phyloP scores from a whole-genome alignment of 305 asterid species.

The Fraxinus sp. region DNA sequence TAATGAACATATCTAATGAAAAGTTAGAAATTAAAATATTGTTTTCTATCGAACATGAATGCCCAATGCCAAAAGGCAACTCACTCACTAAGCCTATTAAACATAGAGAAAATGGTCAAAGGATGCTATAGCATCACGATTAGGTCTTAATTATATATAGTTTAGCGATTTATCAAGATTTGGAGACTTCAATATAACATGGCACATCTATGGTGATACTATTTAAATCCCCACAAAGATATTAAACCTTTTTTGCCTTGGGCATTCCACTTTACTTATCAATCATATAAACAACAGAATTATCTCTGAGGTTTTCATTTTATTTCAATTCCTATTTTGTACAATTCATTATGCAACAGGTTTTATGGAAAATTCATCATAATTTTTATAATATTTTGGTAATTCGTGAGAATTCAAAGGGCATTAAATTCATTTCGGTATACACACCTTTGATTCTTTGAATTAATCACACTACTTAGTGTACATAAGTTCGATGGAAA shows the following conservation, averaged over 20 bases:
- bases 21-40: not conserved
- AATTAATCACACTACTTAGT: not conserved
- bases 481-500: not conserved
- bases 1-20: not conserved
- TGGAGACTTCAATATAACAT: not conserved
- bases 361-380: not conserved
- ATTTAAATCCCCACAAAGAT: not conserved
- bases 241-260: not conserved
- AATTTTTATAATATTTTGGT: not conserved
- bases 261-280: constrained; percentile 1
- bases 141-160: not conserved
- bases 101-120: not conserved
- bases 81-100: not conserved
- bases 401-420: not conserved
- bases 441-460: not conserved
- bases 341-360: not conserved
- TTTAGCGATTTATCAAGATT: not conserved
- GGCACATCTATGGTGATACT: not conserved
- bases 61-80: not conserved
- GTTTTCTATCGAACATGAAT: not conserved
- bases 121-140: not conserved
- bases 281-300: not conserved
- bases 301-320: not conserved
- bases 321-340: not conserved
- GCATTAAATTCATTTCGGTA: not conserved